phyloP scores from a whole-genome alignment of 1,139 yeast species.

The Debaryomyces coudertii region DNA sequence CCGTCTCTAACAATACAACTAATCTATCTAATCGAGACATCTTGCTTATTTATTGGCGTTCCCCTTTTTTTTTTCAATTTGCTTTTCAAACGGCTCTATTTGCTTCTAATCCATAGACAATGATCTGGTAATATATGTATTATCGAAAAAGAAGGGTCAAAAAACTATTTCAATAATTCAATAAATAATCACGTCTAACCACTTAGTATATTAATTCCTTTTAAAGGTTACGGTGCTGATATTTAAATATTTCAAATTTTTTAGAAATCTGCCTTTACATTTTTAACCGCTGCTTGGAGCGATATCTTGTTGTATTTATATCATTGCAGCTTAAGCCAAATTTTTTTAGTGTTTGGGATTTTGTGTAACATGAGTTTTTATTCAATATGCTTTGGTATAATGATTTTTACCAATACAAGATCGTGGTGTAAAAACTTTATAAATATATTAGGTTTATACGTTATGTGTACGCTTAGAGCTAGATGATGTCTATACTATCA shows the following conservation, averaged over 20 bases:
- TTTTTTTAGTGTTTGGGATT: constrained; percentile 5
- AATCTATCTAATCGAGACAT: constrained; percentile 68
- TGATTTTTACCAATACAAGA: background rate
- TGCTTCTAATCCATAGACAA: constrained; percentile 7
- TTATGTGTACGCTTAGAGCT: too few relatives aligned
- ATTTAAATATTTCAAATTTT: constrained; percentile 3
- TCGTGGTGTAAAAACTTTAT: background rate
- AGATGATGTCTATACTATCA: too few relatives aligned
- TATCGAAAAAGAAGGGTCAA: constrained; percentile 9
- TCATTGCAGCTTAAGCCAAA: constrained; percentile 9
- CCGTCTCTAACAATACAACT: constrained; percentile 85
- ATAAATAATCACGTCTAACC: background rate
- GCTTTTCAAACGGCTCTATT: background rate
- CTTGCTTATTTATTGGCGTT: background rate
- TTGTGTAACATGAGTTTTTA: constrained; percentile 7
- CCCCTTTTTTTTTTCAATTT: constrained; percentile 1
- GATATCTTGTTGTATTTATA: constrained; percentile 11
- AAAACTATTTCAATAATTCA: background rate
- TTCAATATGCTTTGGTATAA: background rate
- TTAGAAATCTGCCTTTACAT: constrained; percentile 1
- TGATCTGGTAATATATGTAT: constrained; percentile 1
- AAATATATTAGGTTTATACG: too few relatives aligned
- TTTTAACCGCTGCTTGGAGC: constrained; percentile 8
- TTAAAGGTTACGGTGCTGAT: background rate
- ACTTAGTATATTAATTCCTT: constrained; percentile 5